A percentile compares a stretch with the other conserved stretches of the same genome.
Conservation (phyloP, 148 eudicot species). For the Vaccinium corymbosum region DNA sequence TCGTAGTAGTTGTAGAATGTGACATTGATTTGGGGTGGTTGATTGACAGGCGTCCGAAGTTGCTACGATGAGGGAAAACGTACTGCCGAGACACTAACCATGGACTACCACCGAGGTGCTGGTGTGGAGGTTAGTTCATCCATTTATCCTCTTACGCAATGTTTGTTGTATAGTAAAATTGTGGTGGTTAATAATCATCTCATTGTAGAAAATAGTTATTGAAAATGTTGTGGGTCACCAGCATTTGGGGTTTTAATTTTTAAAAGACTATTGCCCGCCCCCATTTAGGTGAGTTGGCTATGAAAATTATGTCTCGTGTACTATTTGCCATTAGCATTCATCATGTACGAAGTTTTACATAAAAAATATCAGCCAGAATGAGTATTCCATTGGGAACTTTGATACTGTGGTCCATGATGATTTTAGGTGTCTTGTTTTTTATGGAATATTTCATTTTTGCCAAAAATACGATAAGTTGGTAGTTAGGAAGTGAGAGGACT, state of each 20-base stretch:
- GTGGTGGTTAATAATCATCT: neutral
- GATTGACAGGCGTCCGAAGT: constrained; percentile 82
- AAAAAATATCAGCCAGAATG: neutral
- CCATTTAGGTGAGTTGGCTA: neutral
- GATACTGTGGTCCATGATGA: neutral
- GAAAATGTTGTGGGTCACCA: neutral
- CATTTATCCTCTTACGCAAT: neutral
- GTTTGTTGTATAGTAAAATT: neutral
- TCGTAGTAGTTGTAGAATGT: neutral
- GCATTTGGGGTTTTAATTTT: neutral
- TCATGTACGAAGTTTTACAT: neutral
- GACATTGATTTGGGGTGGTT: neutral
- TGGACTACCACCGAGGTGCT: constrained; percentile 99
- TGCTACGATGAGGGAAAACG: constrained; percentile 98
- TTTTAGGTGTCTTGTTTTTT: neutral
- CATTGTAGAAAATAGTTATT: neutral
- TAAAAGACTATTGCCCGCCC: neutral
- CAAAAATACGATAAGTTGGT: neutral
- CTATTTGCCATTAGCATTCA: neutral
- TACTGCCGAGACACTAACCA: constrained; percentile 91
- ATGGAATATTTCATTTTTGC: neutral
- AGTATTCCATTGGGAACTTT: neutral
- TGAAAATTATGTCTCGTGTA: neutral
- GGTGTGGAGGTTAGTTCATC: constrained; percentile 70
- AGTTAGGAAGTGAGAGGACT: neutral